Conservation (phyloP, 768 basidiomycete species). For the Coprinellus micaceus region DNA sequence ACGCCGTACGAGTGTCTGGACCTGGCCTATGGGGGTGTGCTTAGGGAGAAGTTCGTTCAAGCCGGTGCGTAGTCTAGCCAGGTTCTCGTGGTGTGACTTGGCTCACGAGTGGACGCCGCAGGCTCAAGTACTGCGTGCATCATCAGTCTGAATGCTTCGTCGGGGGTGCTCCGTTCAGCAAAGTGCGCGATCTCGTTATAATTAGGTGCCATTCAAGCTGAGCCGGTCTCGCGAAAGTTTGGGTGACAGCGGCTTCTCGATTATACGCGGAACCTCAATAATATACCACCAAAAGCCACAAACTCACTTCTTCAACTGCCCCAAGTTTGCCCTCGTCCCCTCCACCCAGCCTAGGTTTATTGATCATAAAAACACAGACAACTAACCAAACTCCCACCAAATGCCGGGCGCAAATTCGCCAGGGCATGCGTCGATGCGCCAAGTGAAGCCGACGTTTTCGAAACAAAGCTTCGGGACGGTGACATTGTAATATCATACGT, state of each 20-base stretch:
- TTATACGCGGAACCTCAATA: slow-evolving; percentile 65
- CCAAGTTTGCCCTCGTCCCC: slow-evolving; percentile 33
- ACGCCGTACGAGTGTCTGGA: slow-evolving; percentile 69
- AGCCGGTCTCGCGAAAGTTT: too few relatives aligned
- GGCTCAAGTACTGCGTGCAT: slow-evolving; percentile 86
- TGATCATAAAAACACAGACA: slow-evolving; percentile 34
- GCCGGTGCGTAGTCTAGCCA: slow-evolving; percentile 50
- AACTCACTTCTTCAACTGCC: slow-evolving; percentile 57
- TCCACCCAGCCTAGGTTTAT: slow-evolving; percentile 5
- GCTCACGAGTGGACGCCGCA: slow-evolving; percentile 23
- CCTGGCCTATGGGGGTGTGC: slow-evolving; percentile 66
- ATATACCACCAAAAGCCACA: slow-evolving; percentile 49
- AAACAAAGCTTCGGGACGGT: slow-evolving; percentile 44
- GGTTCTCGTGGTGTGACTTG: background rate
- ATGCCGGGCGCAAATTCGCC: slow-evolving; percentile 37
- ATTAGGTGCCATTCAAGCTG: slow-evolving; percentile 12
- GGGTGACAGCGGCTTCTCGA: slow-evolving; percentile 76
- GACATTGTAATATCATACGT: slow-evolving; percentile 53
- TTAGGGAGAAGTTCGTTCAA: slow-evolving; percentile 61
- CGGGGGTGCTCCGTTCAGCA: slow-evolving; percentile 70
- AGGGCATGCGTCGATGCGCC: slow-evolving; percentile 54
- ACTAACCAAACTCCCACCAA: slow-evolving; percentile 50
- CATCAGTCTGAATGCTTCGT: slow-evolving; percentile 68
- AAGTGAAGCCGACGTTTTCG: slow-evolving; percentile 41
- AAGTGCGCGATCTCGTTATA: slow-evolving; percentile 47